Evolutionary conservation across 75 land plant species (phyloP).

Genomic region (Pinus taeda): DNA sequence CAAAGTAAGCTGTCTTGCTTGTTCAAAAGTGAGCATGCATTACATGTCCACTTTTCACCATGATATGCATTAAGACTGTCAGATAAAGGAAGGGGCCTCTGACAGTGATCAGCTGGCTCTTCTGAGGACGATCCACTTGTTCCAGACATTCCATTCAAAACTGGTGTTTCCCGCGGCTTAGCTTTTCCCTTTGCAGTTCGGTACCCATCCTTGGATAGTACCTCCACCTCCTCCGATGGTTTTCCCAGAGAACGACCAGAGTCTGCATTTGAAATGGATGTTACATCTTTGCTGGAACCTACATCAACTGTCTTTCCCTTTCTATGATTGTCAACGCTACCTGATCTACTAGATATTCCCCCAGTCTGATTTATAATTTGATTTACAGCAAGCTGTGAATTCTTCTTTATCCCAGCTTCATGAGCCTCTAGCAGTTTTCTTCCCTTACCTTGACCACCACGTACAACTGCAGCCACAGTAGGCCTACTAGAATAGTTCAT

Average conservation of each 20-base stretch:
- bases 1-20: conserved; percentile 13
- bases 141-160: neutral
- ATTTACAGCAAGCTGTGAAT: conserved; percentile 2
- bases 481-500: too few relatives aligned
- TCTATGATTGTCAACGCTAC: neutral
- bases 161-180: neutral
- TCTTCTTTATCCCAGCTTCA: conserved; percentile 13
- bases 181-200: conserved; percentile 58
- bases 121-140: conserved; percentile 4
- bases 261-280: conserved; percentile 25
- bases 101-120: neutral
- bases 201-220: conserved; percentile 86
- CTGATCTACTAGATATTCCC: conserved; percentile 5
- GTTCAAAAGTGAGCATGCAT: conserved; percentile 30
- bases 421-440: conserved; percentile 71
- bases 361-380: conserved; percentile 1
- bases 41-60: conserved; percentile 31
- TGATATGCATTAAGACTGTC: neutral
- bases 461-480: too few relatives aligned
- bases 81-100: neutral
- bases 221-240: conserved; percentile 58
- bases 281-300: conserved; percentile 29
- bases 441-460: too few relatives aligned
- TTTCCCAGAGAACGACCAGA: neutral
- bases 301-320: conserved; percentile 34